phyloP scores from a whole-genome alignment of 1,284 basidiomycete species.

The Malassezia arunalokei region DNA sequence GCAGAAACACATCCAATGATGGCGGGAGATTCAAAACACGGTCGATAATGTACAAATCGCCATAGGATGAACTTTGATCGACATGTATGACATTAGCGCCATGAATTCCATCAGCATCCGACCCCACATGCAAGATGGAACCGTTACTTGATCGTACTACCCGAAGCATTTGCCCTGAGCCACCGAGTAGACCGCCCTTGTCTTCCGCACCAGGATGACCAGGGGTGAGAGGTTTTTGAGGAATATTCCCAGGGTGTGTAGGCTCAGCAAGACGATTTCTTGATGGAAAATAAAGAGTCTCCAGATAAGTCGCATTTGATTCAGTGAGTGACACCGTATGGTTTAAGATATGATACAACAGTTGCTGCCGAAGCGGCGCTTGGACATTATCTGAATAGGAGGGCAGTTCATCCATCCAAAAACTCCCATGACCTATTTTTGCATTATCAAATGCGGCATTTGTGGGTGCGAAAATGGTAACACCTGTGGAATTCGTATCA shows the following conservation, averaged over 20 bases:
- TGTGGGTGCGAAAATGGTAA: conserved; percentile 86
- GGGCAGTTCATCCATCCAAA: not conserved
- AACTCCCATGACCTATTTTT: not conserved
- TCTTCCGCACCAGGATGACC: conserved; percentile 38
- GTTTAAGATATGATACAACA: conserved; percentile 91
- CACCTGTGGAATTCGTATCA: conserved; percentile 50
- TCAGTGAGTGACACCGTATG: conserved; percentile 53
- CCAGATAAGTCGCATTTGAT: conserved; percentile 15
- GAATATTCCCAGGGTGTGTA: conserved; percentile 41
- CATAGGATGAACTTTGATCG: conserved; percentile 53
- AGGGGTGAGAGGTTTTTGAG: conserved; percentile 22
- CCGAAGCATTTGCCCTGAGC: conserved; percentile 69
- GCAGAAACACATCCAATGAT: conserved; percentile 55
- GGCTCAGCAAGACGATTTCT: conserved; percentile 66
- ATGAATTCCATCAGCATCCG: conserved; percentile 58
- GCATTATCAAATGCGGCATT: conserved; percentile 50
- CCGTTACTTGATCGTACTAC: conserved; percentile 26
- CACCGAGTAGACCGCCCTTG: conserved; percentile 60
- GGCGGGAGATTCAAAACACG: conserved; percentile 65
- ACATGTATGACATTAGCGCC: conserved; percentile 50
- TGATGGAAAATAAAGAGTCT: conserved; percentile 53
- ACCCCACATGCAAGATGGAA: not conserved
- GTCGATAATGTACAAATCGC: conserved; percentile 64
- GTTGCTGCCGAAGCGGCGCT: conserved; percentile 68
- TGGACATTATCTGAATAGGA: conserved; percentile 56